These are phyloP conservation scores for Ophiostoma piceae DNA, from an alignment of 2,329 filamentous ascomycete genomes.

Conservation along the genomic window DNA sequence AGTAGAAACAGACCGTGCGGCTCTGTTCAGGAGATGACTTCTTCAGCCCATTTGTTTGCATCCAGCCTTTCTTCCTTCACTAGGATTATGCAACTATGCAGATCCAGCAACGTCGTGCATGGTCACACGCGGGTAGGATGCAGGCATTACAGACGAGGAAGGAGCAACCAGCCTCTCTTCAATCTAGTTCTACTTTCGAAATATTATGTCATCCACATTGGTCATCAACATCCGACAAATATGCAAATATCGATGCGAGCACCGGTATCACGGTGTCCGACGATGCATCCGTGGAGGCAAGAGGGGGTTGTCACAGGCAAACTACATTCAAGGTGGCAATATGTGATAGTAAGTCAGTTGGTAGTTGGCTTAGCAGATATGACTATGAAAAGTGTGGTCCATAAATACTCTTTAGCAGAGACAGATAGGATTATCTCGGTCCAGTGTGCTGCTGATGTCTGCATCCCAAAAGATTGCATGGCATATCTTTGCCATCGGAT, in stretches of 20 bases:
- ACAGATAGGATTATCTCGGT: no score
- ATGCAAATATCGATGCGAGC: not conserved
- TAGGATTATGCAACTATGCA: not conserved
- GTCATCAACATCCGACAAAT: no score
- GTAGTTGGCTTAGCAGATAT: not conserved
- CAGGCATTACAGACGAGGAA: conserved; percentile 1
- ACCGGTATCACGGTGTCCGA: not conserved
- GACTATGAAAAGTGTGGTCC: not conserved
- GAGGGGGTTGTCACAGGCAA: not conserved
- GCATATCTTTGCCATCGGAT: no score
- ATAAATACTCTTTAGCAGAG: not conserved
- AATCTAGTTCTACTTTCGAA: no score
- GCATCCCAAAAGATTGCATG: no score
- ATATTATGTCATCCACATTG: not conserved
- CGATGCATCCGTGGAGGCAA: not conserved
- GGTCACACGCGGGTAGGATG: not conserved
- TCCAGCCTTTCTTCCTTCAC: not conserved
- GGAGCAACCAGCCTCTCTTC: no score
- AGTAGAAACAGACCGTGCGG: not conserved
- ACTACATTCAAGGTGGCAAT: not conserved
- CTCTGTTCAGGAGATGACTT: no score
- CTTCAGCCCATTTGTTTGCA: not conserved
- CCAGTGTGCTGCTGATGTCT: no score
- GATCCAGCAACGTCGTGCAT: not conserved
- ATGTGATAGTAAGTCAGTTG: not conserved